Conservation (phyloP, 768 basidiomycete genomes). For the Lactarius trivialis region DNA sequence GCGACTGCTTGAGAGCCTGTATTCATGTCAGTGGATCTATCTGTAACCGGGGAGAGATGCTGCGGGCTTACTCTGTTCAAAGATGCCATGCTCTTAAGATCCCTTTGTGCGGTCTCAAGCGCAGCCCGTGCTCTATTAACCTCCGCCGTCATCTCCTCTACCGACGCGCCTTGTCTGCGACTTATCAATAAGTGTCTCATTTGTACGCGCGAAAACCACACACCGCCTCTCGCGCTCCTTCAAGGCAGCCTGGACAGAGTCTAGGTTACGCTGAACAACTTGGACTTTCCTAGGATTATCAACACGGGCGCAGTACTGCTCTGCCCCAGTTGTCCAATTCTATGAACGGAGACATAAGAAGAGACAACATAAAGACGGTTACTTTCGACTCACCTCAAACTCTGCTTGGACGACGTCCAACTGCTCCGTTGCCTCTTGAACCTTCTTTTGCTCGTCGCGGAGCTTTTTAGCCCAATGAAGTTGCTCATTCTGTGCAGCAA, state of each 20-base stretch:
- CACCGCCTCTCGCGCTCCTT: slow-evolving; percentile 61
- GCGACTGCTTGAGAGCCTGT: slow-evolving; percentile 62
- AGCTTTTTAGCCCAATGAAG: slow-evolving; percentile 49
- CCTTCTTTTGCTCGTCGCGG: slow-evolving; percentile 39
- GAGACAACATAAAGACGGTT: background rate
- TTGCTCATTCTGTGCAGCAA: slow-evolving; percentile 44
- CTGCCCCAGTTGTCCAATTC: slow-evolving; percentile 61
- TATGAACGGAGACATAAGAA: slow-evolving; percentile 25
- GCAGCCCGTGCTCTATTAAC: slow-evolving; percentile 57
- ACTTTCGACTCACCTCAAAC: slow-evolving; percentile 45
- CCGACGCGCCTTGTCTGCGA: slow-evolving; percentile 62
- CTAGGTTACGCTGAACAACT: slow-evolving; percentile 52
- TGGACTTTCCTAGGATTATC: slow-evolving; percentile 51
- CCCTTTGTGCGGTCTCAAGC: slow-evolving; percentile 52
- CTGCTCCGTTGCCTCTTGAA: slow-evolving; percentile 40
- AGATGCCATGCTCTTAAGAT: slow-evolving; percentile 54
- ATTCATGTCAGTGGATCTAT: background rate
- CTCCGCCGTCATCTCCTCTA: slow-evolving; percentile 71
- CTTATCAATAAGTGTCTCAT: slow-evolving; percentile 3
- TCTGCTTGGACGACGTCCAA: slow-evolving; percentile 52
- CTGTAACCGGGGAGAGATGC: background rate
- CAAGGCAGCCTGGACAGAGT: slow-evolving; percentile 57
- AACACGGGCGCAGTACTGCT: slow-evolving; percentile 52
- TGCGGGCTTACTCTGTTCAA: slow-evolving; percentile 55
- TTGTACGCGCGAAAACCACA: slow-evolving; percentile 21